Conservation (phyloP, 1,284 basidiomycete genomes). For the Melampsora larici-populina region DNA sequence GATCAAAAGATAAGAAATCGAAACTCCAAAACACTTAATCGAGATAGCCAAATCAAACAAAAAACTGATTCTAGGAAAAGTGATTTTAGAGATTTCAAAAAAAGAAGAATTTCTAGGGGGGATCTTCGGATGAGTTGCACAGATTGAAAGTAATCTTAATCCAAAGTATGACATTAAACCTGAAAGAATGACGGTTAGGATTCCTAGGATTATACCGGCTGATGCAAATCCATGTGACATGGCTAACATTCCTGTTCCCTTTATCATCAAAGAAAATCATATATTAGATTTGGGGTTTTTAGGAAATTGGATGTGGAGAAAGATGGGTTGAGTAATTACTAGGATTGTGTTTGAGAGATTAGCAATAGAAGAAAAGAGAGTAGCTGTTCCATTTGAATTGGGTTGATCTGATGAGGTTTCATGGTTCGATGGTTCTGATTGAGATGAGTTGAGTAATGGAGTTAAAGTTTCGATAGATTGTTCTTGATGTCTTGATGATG, state of each 20-base stretch:
- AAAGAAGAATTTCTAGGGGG: constrained; percentile 74
- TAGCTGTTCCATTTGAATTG: constrained; percentile 10
- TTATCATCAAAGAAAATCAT: no score
- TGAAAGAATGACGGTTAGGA: constrained; percentile 81
- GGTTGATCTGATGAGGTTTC: not conserved
- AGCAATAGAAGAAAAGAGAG: constrained; percentile 49
- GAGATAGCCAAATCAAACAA: constrained; percentile 93
- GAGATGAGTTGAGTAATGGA: not conserved
- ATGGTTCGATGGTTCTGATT: not conserved
- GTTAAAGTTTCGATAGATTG: no score
- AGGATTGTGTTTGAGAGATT: constrained; percentile 54
- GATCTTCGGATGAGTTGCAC: constrained; percentile 68
- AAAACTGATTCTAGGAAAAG: constrained; percentile 73
- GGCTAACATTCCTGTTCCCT: constrained; percentile 49
- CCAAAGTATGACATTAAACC: constrained; percentile 78
- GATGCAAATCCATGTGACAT: constrained; percentile 55
- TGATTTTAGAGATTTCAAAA: constrained; percentile 77
- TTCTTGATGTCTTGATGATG: no score
- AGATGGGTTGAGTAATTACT: constrained; percentile 46
- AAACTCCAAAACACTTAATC: constrained; percentile 94
- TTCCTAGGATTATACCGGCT: constrained; percentile 63
- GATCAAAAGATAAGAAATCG: constrained; percentile 67
- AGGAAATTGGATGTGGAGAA: not conserved
- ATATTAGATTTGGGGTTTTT: no score
- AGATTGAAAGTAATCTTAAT: constrained; percentile 80